Base-by-base conservation (phyloP, 306 rosid genomes). In the Cicer cuneatum region DNA sequence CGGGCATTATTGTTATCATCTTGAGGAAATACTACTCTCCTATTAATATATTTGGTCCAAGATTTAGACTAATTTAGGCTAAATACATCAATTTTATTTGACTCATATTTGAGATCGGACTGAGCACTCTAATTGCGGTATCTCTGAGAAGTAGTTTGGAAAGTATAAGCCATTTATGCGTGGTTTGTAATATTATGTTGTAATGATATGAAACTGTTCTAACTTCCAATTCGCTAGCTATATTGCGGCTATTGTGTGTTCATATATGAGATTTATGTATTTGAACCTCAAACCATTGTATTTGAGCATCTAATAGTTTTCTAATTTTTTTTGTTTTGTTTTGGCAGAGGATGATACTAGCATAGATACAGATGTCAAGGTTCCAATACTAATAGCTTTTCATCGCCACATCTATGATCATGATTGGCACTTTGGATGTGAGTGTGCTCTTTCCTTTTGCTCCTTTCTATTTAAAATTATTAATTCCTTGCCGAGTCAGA, bases 281-380 rank as follows among this genome's bases (percentile, higher is more conserved):
- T 63, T 59, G 47, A 49, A 58, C 10, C 15, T 67, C 39, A 60
- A 51, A 43, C 14, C 13, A 7, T 73, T 82, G 15, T 66, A 4
- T 61, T 66, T 10, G 39, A 57, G 46, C 38, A 18, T 56, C 41
- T 61, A 59, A 66, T 53, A 49, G 41, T 54, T 13, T 73, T 15
- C 18, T 37, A 66, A 76, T 14, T 18, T 14, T 18, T 15, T 19
- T 61, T n/a, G n/a, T n/a, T 42, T 53, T 35, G 49, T 64, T 52
- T 85, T 69, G 79, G 41, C 88, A 95, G 99, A 95, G 99, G 99
- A 95, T 78, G 99, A 95, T 84, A 95, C 99, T 67, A 82, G 97
- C 83, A 65, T 95, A 78, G 78, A 75, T 1, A 74, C 87, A 5
- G 93, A 90, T 58, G 88, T 95, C 69, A 95, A 95, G 82, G 90